Evolutionary conservation across 441 rosid species (phyloP).

Genomic region (Mallotus japonicus): DNA sequence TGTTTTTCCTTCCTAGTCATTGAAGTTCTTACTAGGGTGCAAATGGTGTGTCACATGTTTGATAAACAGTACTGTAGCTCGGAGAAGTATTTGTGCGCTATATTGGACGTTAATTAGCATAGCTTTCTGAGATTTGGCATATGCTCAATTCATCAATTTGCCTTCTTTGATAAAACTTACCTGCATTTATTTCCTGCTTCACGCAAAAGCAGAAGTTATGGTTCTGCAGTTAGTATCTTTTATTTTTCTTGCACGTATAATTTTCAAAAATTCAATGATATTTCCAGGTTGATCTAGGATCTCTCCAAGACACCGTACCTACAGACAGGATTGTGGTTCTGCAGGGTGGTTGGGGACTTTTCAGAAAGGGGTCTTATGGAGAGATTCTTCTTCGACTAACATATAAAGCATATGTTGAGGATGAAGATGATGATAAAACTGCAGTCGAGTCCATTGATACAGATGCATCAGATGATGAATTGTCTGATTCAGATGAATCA

Average conservation of each 20-base stretch:
- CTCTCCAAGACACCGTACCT: slow-evolving; percentile 90
- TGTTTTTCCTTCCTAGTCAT: too few relatives aligned
- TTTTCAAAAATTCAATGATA: slow-evolving; percentile 25
- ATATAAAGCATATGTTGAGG: slow-evolving; percentile 94
- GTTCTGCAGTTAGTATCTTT: neutral
- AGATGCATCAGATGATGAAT: slow-evolving; percentile 72
- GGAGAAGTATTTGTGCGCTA: neutral
- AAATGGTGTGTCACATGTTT: neutral
- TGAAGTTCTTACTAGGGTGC: neutral
- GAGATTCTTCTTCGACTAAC: slow-evolving; percentile 84
- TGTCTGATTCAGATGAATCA: slow-evolving; percentile 65
- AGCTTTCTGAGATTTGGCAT: neutral
- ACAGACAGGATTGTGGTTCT: slow-evolving; percentile 69
- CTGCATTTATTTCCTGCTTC: slow-evolving; percentile 4
- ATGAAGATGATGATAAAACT: slow-evolving; percentile 80
- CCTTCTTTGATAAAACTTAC: neutral
- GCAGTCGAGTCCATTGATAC: slow-evolving; percentile 41
- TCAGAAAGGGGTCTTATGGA: slow-evolving; percentile 69
- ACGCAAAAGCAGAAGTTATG: neutral
- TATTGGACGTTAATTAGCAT: neutral
- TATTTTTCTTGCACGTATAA: slow-evolving; percentile 7
- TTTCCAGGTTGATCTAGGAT: slow-evolving; percentile 72
- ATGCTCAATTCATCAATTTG: neutral
- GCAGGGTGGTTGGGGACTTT: slow-evolving; percentile 76
- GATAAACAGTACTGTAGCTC: neutral